Percentiles rank a stretch among this genome's conserved stretches.
These are phyloP conservation scores for Ophiostoma sp. DNA, from an alignment of 2,329 filamentous ascomycete genomes.

Conservation along the genomic window DNA sequence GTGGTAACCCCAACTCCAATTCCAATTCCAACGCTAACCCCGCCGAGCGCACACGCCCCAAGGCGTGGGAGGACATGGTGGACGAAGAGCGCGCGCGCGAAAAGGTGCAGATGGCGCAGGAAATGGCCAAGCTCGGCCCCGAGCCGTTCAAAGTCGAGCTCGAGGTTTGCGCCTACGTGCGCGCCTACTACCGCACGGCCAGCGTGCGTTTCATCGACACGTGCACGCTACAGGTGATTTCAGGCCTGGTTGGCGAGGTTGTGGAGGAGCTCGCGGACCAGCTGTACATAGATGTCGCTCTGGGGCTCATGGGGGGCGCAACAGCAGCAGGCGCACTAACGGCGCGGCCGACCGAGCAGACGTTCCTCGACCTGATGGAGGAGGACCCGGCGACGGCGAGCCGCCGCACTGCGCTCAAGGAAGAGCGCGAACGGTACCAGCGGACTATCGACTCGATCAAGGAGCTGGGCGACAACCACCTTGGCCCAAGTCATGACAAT, in stretches of 20 bases:
- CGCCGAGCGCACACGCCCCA: constrained; percentile 31
- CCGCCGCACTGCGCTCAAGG: constrained; percentile 33
- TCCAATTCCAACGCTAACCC: neutral
- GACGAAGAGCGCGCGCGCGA: constrained; percentile 46
- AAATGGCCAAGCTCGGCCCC: constrained; percentile 45
- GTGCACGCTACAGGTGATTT: constrained; percentile 44
- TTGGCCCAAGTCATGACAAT: neutral
- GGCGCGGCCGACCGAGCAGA: constrained; percentile 23
- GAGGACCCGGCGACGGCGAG: constrained; percentile 35
- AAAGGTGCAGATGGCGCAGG: constrained; percentile 38
- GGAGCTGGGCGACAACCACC: constrained; percentile 29
- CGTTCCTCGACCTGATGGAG: constrained; percentile 37
- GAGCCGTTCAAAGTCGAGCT: constrained; percentile 59
- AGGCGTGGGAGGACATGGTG: constrained; percentile 44
- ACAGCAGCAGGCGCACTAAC: neutral
- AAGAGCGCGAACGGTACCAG: constrained; percentile 34
- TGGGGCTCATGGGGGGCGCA: constrained; percentile 37
- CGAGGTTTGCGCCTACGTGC: constrained; percentile 56
- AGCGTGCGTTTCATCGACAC: constrained; percentile 59
- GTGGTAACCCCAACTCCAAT: neutral
- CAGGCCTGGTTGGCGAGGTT: constrained; percentile 46
- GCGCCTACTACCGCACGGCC: constrained; percentile 66
- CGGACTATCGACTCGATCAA: constrained; percentile 36
- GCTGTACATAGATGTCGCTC: constrained; percentile 40
- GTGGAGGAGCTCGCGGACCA: constrained; percentile 36